Evolutionary conservation across 2,329 filamentous ascomycete genomes (phyloP), one percentile per base, ranked within the genome.

Genomic region (Phialophora macrospora): DNA sequence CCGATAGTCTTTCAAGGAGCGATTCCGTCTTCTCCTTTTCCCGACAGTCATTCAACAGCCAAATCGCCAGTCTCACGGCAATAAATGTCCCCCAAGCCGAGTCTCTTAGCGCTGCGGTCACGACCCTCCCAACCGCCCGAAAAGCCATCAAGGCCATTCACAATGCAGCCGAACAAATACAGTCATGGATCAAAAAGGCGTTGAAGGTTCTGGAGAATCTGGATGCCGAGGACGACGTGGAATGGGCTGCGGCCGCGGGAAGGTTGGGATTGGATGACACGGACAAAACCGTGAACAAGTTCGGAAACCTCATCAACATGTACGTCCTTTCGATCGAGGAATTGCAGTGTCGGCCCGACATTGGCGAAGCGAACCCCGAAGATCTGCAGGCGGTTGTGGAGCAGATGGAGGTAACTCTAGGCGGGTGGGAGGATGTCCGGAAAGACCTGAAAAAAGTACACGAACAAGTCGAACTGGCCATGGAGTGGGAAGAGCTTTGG

Each of bases 401-500:
- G 11, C 92, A 97, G 79, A 97, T 98, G 90, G 94, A 98, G 73
- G 83, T 84, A 22, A 95, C 97, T 65, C 82, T 97, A 67, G 83
- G 84, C 41, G 91, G 93, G 73, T 99, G 95, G 95, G 84, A 87
- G 52, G 88, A 88, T 70, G 94, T 97, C 73, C 90, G 92, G 73
- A 83, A 82, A 49, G 89, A 90, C 1, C 81, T 99, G 58, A 90
- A 90, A 69, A 88, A 80, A 28, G 90, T 97, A 63, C 96, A 96
- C 76, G 86, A 86, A 55, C 94, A 98, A 75, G 94, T 99, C 20
- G 95, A 98, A 77, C 88, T 97, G 65, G 95, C 95, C 55, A 96
- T 98, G 93, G 95, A 99, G 75, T 99, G 94, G 94, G 93, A 97
- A 77, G 93, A 98, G 79, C 83, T 99, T 41, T 98, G 95, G 94